Conservation (phyloP, 2,329 filamentous ascomycete genomes). For the Botryotinia globosa region DNA sequence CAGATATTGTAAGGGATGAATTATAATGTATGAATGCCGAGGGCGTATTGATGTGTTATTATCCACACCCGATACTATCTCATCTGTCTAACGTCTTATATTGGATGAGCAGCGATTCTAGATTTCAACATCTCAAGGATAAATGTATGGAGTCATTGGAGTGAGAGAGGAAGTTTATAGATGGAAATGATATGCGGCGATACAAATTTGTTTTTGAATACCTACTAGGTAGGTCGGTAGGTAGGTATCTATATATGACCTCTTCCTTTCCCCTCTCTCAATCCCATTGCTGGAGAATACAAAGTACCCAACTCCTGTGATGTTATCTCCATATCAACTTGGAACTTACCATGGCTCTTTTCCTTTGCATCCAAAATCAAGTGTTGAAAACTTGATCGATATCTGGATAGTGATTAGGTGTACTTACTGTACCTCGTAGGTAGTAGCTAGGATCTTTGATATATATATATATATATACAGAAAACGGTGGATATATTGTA, state of each 20-base stretch:
- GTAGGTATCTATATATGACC: too few relatives aligned
- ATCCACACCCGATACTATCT: neutral
- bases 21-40: neutral
- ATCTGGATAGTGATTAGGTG: too few relatives aligned
- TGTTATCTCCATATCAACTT: neutral
- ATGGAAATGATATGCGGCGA: too few relatives aligned
- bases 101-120: neutral
- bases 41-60: neutral
- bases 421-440: too few relatives aligned
- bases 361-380: neutral
- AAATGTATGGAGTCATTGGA: too few relatives aligned
- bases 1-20: neutral
- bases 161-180: too few relatives aligned
- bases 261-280: neutral
- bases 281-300: neutral
- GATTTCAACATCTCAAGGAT: too few relatives aligned
- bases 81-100: neutral
- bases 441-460: too few relatives aligned
- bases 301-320: neutral
- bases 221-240: too few relatives aligned
- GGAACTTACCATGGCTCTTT: neutral
- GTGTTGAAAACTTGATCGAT: too few relatives aligned
- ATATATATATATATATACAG: too few relatives aligned
- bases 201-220: too few relatives aligned
- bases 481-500: neutral